These are phyloP conservation scores for Kuraishia piskuri DNA, from an alignment of 805 yeast genomes.

Conservation along the genomic window DNA sequence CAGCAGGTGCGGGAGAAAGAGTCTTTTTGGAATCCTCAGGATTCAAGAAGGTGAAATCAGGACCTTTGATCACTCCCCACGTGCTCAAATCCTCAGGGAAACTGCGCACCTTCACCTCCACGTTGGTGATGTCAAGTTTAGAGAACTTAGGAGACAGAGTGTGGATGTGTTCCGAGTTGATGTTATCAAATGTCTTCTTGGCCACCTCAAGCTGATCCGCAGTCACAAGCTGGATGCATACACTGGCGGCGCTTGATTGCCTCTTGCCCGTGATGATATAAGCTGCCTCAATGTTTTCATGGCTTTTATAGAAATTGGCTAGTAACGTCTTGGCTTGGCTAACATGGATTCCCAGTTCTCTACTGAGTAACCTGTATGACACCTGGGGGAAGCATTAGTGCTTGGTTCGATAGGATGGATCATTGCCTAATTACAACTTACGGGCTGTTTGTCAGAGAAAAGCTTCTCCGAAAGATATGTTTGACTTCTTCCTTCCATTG, in stretches of 20 bases:
- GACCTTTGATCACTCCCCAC: slow-evolving; percentile 13
- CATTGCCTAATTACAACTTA: not conserved
- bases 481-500: not conserved
- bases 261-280: slow-evolving; percentile 31
- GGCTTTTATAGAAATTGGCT: slow-evolving; percentile 26
- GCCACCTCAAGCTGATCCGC: slow-evolving; percentile 15
- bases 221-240: not conserved
- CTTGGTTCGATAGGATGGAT: not conserved
- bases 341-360: slow-evolving; percentile 29
- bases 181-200: slow-evolving; percentile 18
- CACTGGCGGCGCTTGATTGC: slow-evolving; percentile 4
- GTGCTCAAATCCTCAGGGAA: slow-evolving; percentile 3
- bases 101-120: not conserved
- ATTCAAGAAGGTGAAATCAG: not conserved
- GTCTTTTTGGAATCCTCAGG: not conserved
- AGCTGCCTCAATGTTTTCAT: slow-evolving; percentile 29
- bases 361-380: slow-evolving; percentile 33
- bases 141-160: not conserved
- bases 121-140: not conserved
- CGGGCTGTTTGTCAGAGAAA: not conserved
- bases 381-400: slow-evolving; percentile 11
- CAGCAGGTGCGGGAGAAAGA: not conserved
- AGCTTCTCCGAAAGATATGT: not conserved
- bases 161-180: not conserved
- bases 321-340: slow-evolving; percentile 30